Evolutionary conservation across 257 asterid species (phyloP), one percentile per base, ranked within the genome.

Genomic region (Solanum gandarillasii): DNA sequence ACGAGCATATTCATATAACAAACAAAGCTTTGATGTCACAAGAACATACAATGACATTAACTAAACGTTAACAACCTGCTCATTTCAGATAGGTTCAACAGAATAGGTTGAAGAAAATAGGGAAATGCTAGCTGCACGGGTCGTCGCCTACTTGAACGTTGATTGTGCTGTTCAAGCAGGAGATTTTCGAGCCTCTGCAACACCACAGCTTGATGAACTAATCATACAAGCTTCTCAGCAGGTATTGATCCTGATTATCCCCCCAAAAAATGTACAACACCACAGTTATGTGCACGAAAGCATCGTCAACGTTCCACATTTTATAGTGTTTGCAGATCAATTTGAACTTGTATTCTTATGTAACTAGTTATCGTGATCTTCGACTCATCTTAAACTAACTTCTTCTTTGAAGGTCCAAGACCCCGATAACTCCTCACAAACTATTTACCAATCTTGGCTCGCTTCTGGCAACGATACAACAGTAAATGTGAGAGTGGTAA

Each of bases 31-130:
- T 70, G 7, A 14, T 5, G 1, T 85, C 20, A 38, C 23, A 5
- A 43, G 12, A 29, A 39, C 4, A 58, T 20, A 68, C 25, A 14
- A 2, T 14, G 39, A 12, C 23, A 38, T 60, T 65, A 29, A 46
- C 60, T 68, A 55, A 52, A 58, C 5, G 39, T 23, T 21, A 85
- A 43, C 84, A 76, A 25, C 6, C 21, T 70, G 10, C 82, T 76
- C 36, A 34, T 34, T 88, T 67, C 95, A 95, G 98, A 90, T 93
- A 88, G 99, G 99, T 71, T 96, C 98, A 25, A 92, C 95, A 9
- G 98, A 95, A 88, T 96, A 98, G 98, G 98, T 95, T 89, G 99
- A 96, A 91, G 98, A 96, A 92, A 96, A 96, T 89, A 86, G 96
- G 89, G 94, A 96, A 90, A 91, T 94, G 92, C 88, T 96, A 89